phyloP scores from a whole-genome alignment of 73 alveolate genomes.

The Paramecium octaurelia region DNA sequence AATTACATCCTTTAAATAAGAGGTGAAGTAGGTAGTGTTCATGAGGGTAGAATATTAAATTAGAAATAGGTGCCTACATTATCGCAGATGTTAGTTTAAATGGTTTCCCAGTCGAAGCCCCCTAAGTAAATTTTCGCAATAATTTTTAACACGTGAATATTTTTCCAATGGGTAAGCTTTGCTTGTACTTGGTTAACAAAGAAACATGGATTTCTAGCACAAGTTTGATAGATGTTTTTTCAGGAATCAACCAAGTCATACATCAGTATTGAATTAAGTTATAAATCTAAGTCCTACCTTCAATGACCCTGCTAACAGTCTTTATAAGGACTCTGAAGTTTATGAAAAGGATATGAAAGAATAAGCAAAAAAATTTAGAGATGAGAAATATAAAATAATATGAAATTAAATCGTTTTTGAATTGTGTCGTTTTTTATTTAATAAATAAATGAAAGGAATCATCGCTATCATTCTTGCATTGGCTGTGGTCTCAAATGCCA shows the following conservation, averaged over 20 bases:
- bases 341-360: not conserved
- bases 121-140: not conserved
- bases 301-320: not conserved
- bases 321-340: not conserved
- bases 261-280: not conserved
- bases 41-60: not conserved
- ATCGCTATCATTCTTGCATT: not conserved
- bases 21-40: not conserved
- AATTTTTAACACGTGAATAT: not conserved
- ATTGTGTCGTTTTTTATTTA: not conserved
- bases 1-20: not conserved
- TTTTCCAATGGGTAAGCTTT: not conserved
- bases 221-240: not conserved
- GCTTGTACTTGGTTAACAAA: not conserved
- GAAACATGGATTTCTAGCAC: constrained; percentile 1
- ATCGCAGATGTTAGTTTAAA: not conserved
- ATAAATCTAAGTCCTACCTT: not conserved
- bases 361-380: not conserved
- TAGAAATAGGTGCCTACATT: not conserved
- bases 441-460: constrained; percentile 21
- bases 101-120: not conserved
- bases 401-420: constrained; percentile 34
- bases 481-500: not conserved
- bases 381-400: not conserved
- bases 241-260: not conserved